Percentiles rank a stretch among this genome's conserved stretches.
phyloP scores from a whole-genome alignment of 768 basidiomycete species.

The Agrocybe pediades region DNA sequence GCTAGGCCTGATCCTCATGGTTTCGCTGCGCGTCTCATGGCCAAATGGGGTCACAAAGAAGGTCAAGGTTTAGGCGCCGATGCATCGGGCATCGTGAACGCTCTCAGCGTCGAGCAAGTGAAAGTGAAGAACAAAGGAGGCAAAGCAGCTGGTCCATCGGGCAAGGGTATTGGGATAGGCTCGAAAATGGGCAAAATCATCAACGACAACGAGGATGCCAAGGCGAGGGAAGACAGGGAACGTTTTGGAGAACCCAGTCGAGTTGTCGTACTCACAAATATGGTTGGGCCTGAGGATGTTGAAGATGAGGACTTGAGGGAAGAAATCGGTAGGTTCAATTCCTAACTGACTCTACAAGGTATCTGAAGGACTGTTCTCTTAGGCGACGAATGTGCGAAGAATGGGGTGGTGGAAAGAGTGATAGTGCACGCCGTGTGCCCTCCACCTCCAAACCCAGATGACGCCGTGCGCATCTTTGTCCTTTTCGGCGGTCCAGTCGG shows the following conservation, averaged over 20 bases:
- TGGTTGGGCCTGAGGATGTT: constrained; percentile 83
- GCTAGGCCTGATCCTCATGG: constrained; percentile 61
- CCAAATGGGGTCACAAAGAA: constrained; percentile 95
- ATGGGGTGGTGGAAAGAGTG: constrained; percentile 91
- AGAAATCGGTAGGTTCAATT: constrained; percentile 69
- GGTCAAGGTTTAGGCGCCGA: constrained; percentile 90
- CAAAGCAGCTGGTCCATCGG: constrained; percentile 30
- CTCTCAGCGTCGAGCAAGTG: constrained; percentile 79
- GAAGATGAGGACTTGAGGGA: constrained; percentile 83
- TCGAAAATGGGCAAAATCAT: constrained; percentile 87
- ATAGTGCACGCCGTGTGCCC: constrained; percentile 80
- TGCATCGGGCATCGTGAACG: constrained; percentile 85
- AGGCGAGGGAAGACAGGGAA: constrained; percentile 72
- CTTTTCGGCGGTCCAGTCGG: constrained; percentile 89
- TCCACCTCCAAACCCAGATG: constrained; percentile 61
- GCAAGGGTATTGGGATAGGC: constrained; percentile 44
- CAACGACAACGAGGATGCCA: constrained; percentile 86
- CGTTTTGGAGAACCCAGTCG: constrained; percentile 88
- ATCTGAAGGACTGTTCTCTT: background rate
- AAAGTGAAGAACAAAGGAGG: constrained; percentile 30
- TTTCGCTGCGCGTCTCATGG: constrained; percentile 89
- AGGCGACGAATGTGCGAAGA: constrained; percentile 92
- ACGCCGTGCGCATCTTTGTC: constrained; percentile 91
- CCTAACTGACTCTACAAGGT: background rate
- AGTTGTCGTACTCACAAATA: constrained; percentile 88